Percentiles rank a stretch among this genome's conserved stretches.
Evolutionary conservation across 139 green algal species (phyloP).

Genomic region (Chlorella sp.): DNA sequence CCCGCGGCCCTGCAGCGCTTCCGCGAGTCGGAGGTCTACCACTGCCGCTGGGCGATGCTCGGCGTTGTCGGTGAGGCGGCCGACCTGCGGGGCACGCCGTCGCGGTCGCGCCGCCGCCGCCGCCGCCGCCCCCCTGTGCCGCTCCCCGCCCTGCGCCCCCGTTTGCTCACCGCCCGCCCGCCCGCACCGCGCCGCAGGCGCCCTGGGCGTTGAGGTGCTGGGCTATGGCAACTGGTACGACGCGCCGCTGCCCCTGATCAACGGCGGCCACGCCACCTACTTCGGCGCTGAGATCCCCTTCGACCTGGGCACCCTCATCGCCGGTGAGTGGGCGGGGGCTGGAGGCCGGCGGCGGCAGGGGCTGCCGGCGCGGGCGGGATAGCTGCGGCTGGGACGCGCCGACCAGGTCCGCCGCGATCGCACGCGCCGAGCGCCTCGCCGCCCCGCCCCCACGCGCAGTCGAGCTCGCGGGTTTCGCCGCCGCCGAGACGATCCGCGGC

Average conservation of each 20-base stretch:
- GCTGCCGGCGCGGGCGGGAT: too few relatives aligned
- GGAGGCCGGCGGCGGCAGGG: too few relatives aligned
- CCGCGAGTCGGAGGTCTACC: conserved; percentile 63
- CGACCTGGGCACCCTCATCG: conserved; percentile 76
- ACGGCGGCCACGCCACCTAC: conserved; percentile 75
- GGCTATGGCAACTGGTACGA: conserved; percentile 70
- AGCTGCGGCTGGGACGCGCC: too few relatives aligned
- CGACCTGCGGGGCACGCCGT: too few relatives aligned
- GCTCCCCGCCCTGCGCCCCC: not conserved
- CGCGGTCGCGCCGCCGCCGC: too few relatives aligned
- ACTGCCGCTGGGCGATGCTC: conserved; percentile 54
- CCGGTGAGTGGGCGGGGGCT: too few relatives aligned
- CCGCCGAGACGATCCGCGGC: conserved; percentile 68
- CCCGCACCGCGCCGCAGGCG: not conserved
- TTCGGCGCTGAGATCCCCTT: conserved; percentile 80
- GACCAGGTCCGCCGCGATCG: too few relatives aligned
- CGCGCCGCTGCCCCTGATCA: conserved; percentile 74
- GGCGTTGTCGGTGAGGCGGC: conserved; percentile 22
- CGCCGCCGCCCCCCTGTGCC: too few relatives aligned
- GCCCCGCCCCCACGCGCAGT: too few relatives aligned
- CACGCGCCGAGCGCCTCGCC: too few relatives aligned
- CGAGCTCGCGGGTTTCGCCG: conserved; percentile 11
- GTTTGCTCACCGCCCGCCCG: too few relatives aligned
- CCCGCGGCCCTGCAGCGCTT: conserved; percentile 36
- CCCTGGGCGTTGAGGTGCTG: conserved; percentile 46